Evolutionary conservation across 2,329 filamentous ascomycete genomes (phyloP), one percentile per base, ranked within the genome.

Genomic region (Diaporthe sp.): DNA sequence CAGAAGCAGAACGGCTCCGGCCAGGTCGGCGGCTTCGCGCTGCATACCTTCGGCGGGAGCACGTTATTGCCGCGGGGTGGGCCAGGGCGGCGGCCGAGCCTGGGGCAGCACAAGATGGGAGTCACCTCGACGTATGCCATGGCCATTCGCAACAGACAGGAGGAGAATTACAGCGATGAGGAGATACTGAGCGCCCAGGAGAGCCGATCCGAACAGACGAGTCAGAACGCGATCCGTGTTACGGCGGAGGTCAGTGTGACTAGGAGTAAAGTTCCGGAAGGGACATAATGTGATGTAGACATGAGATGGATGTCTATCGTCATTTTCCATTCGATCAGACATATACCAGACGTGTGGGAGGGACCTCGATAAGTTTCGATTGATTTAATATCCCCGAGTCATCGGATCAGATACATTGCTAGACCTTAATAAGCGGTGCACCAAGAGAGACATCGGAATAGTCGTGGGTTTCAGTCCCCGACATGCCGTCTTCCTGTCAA

Each of bases 21-120:
- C 5, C 44, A 51, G 30, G 30, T 2, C 7, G 32, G 32, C 32
- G 32, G n/a, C 2, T 55, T 55, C 47, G 51, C 65, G 17, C 35
- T 69, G 15, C 65, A 69, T 19, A 55, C 65, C 8, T 39, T 69
- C 7, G 65, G 65, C 35, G 65, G 65, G n/a, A 55, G 30, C 9
- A 42, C 37, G 6, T 17, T 55, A 50, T 13, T 39, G 32, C 56
- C 56, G 6, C 32, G 47, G 7, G 22, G 65, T 17, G 50, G 53
- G 27, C 19, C 25, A 47, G 42, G 35, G 15, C n/a, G 44, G 22
- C 42, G 44, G 17, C 39, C 19, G 1, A n/a, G 32, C 22, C 32
- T 39, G 4, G 55, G 32, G 27, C 25, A 35, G 7, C 37, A 30
- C 17, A 27, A 44, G 58, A 61, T 17, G 61, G 27, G 42, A 5